Base-by-base conservation (phyloP, 331 rosid genomes). In the Spiraea crenata region DNA sequence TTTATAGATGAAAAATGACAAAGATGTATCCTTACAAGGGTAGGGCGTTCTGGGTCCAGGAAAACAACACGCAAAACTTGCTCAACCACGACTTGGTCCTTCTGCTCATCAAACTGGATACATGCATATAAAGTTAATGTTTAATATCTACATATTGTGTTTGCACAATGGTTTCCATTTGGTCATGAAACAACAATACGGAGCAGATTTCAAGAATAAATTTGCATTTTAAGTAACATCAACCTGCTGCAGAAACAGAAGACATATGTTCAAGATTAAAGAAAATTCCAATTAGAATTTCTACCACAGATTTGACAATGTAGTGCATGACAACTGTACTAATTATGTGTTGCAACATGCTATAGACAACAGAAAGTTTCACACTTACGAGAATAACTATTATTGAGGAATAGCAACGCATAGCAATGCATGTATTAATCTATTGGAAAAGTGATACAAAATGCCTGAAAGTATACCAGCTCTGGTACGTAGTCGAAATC, bases 401-500 rank as follows among this genome's bases (percentile, higher is more conserved):
- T 56, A 10, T 12, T 5, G 16, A 2, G 57, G 54, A 15, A 41
- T 19, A 19, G 14, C 40, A 65, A 65, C 31, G 31, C 31, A 2
- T 25, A 25, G 31, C 31, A 25, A 25, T 25, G 31, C 31, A 25
- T 3, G 7, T 6, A 17, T 5, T 3, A 3, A 2, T 16, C 12
- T 19, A 20, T 25, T 15, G 31, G 5, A 15, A 34, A 49, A 42
- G 57, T 57, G 37, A 14, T 8, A 45, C 25, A 47, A 45, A 45
- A 57, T 31, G 37, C 46, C 19, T 9, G 44, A 45, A 57, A 70
- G 44, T 50, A 74, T 93, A 95, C 99, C 97, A 95, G 87, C 74
- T 95, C 99, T 0, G 99, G 99, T 31, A 87, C 96, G 39, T 85
- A 95, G 75, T 95, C 99, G 88, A 88, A 81, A 75, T 89, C 85